Evolutionary conservation across 352 stramenopile species (phyloP).

Genomic region (Aphanomyces cochlioides): DNA sequence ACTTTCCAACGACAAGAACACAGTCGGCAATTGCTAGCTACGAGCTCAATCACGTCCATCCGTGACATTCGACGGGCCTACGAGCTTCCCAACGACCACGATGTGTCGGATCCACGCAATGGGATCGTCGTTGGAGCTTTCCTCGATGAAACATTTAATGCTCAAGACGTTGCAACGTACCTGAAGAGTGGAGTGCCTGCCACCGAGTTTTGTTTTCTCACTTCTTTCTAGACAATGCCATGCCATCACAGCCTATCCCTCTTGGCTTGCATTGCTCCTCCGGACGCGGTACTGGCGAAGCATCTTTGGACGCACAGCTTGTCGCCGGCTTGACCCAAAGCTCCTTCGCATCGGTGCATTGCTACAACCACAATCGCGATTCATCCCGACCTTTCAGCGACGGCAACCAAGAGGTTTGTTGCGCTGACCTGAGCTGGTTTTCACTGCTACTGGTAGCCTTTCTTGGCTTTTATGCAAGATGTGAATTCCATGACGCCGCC

Average conservation of each 20-base stretch:
- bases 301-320: constrained; percentile 68
- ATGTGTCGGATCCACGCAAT: constrained; percentile 35
- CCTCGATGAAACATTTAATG: constrained; percentile 63
- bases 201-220: neutral
- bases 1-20: constrained; percentile 39
- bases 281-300: constrained; percentile 49
- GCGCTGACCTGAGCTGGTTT: neutral
- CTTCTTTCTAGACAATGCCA: neutral
- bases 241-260: neutral
- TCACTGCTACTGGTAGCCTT: constrained; percentile 39
- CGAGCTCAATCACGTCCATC: neutral
- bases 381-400: constrained; percentile 43
- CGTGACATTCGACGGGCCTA: constrained; percentile 51
- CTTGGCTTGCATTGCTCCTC: neutral
- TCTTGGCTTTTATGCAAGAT: constrained; percentile 64
- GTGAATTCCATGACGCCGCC: constrained; percentile 61
- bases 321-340: constrained; percentile 45
- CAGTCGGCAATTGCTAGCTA: neutral
- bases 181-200: constrained; percentile 35
- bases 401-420: constrained; percentile 60
- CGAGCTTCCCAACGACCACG: constrained; percentile 39
- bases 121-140: constrained; percentile 67
- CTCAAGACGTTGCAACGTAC: constrained; percentile 51
- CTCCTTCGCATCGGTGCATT: constrained; percentile 52
- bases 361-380: constrained; percentile 56